Evolutionary conservation across 2,329 filamentous ascomycete genomes (phyloP).

Genomic region (Sporothrix luriei): DNA sequence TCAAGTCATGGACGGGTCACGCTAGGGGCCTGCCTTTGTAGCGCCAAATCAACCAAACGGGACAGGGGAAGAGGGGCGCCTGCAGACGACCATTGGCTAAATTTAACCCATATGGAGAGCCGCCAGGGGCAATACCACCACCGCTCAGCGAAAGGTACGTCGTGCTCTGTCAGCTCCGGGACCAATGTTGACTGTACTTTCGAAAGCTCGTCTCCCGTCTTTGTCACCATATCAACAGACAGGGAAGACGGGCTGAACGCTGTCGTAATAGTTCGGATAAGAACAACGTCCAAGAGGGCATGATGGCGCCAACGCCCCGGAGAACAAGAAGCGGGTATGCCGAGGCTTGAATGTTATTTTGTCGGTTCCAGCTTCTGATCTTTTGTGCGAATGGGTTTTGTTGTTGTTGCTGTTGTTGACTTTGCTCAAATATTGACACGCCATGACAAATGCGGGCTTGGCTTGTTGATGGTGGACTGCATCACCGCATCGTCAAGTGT

Average conservation of each 20-base stretch:
- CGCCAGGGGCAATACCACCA: constrained; percentile 3
- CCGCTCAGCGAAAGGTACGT: not conserved
- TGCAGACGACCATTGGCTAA: constrained; percentile 20
- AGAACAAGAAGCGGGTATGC: constrained; percentile 18
- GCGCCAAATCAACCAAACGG: constrained; percentile 20
- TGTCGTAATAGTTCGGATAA: not conserved
- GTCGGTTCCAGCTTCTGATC: constrained; percentile 27
- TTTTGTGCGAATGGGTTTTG: not conserved
- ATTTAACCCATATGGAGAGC: constrained; percentile 7
- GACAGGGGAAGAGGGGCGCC: constrained; percentile 25
- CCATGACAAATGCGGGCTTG: not conserved
- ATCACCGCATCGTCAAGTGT: constrained; percentile 5
- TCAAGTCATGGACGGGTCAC: constrained; percentile 17
- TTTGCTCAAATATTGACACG: not conserved
- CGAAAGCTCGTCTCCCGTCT: not conserved
- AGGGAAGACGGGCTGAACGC: not conserved
- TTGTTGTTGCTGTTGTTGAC: too few relatives aligned
- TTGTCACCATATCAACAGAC: constrained; percentile 16
- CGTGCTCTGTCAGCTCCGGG: not conserved
- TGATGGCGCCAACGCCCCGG: not conserved
- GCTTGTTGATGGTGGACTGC: not conserved
- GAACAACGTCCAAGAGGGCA: not conserved
- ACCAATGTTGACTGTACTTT: not conserved
- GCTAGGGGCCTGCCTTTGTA: constrained; percentile 12
- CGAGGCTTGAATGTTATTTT: constrained; percentile 13